phyloP scores from a whole-genome alignment of 257 asterid species.

The Capsicum baccatum region DNA sequence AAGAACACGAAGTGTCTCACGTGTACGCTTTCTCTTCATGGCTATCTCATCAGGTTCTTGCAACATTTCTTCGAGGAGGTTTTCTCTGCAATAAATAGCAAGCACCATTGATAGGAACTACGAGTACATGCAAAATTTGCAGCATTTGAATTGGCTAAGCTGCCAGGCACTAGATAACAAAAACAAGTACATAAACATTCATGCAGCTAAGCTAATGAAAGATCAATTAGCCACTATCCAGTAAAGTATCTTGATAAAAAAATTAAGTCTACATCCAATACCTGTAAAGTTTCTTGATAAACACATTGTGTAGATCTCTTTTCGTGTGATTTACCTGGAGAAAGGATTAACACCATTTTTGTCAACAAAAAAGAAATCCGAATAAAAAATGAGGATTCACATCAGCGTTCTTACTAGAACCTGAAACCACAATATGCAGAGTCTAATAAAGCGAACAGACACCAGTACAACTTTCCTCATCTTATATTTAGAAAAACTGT shows the following conservation, averaged over 20 bases:
- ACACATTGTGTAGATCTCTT: slow-evolving; percentile 83
- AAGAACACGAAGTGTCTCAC: slow-evolving; percentile 82
- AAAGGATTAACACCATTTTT: slow-evolving; percentile 30
- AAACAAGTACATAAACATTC: background rate
- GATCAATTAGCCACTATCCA: slow-evolving; percentile 28
- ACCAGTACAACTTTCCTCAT: background rate
- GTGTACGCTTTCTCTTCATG: slow-evolving; percentile 83
- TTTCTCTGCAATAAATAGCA: slow-evolving; percentile 59
- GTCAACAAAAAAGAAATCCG: background rate
- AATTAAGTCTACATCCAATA: slow-evolving; percentile 30
- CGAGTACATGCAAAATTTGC: background rate
- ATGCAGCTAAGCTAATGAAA: slow-evolving; percentile 13
- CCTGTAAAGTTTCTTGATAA: slow-evolving; percentile 83
- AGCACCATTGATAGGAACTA: background rate
- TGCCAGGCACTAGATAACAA: background rate
- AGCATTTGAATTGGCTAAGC: slow-evolving; percentile 17
- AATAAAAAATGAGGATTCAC: background rate
- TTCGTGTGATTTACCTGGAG: slow-evolving; percentile 89
- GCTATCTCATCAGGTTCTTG: slow-evolving; percentile 98
- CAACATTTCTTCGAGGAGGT: slow-evolving; percentile 88
- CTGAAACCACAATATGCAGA: background rate
- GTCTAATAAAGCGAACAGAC: background rate
- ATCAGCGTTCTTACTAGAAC: background rate
- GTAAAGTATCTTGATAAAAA: slow-evolving; percentile 60
- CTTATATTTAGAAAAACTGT: background rate